Conservation (phyloP, 2,329 filamentous ascomycete species). For the Basipetospora chlamydospora region DNA sequence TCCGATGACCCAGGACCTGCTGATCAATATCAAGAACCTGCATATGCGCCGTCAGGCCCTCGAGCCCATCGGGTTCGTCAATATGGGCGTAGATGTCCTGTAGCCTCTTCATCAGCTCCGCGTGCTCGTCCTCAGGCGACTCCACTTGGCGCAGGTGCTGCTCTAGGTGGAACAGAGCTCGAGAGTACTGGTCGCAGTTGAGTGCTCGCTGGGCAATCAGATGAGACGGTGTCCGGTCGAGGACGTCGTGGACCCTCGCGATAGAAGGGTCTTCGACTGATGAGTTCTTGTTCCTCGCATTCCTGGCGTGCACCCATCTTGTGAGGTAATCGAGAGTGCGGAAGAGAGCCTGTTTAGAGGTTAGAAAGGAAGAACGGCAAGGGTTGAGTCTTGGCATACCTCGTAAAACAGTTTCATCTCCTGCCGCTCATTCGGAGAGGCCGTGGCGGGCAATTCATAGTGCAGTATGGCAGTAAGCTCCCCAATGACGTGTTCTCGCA, state of each 20-base stretch:
- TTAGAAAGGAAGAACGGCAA: no score
- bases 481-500: slow-evolving; percentile 49
- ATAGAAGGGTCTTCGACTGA: slow-evolving; percentile 31
- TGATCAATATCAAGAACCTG: slow-evolving; percentile 83
- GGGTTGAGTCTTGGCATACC: no score
- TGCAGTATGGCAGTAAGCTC: slow-evolving; percentile 67
- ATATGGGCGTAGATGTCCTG: slow-evolving; percentile 96
- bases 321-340: slow-evolving; percentile 82
- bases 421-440: slow-evolving; percentile 40
- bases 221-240: slow-evolving; percentile 56
- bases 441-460: slow-evolving; percentile 30
- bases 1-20: slow-evolving; percentile 82
- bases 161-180: slow-evolving; percentile 89
- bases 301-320: slow-evolving; percentile 74
- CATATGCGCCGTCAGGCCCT: slow-evolving; percentile 81
- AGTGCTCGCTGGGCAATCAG: slow-evolving; percentile 68
- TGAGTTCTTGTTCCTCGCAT: slow-evolving; percentile 17
- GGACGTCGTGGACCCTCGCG: slow-evolving; percentile 31
- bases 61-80: slow-evolving; percentile 91
- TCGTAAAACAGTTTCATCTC: slow-evolving; percentile 77
- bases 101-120: slow-evolving; percentile 52
- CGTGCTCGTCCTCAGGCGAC: slow-evolving; percentile 35
- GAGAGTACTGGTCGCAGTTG: slow-evolving; percentile 86
- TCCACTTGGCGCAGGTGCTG: slow-evolving; percentile 56
- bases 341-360: slow-evolving; percentile 57